A percentile compares a stretch with the other conserved stretches of the same genome.
phyloP scores from a whole-genome alignment of 208 protist species.

The Pavlovales sp. region DNA sequence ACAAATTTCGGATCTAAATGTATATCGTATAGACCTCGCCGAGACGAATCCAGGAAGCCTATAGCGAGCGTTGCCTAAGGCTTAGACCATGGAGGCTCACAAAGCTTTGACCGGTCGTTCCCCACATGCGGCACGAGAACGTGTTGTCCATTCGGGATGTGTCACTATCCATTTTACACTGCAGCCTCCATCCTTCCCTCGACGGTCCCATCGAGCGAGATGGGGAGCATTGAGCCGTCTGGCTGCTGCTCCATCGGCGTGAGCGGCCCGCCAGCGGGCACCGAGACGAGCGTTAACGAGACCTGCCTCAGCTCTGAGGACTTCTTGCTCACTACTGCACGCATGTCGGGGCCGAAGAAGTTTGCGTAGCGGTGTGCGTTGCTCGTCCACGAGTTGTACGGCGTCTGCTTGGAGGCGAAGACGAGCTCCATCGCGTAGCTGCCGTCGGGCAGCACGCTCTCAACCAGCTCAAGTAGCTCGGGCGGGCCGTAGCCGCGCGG shows the following conservation, averaged over 20 bases:
- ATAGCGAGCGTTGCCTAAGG: too few species aligned
- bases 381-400: constrained; percentile 1
- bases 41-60: too few species aligned
- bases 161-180: too few species aligned
- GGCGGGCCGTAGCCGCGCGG: constrained; percentile 28
- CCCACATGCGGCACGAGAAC: too few species aligned
- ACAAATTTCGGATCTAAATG: too few species aligned
- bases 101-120: too few species aligned
- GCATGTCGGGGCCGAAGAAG: constrained; percentile 9
- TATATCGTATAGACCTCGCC: too few species aligned
- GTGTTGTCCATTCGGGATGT: too few species aligned
- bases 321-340: background rate
- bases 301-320: background rate
- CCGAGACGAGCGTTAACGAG: background rate
- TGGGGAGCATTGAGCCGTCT: background rate
- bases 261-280: too few species aligned
- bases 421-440: background rate
- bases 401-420: background rate
- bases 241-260: background rate
- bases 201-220: background rate
- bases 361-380: background rate
- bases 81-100: too few species aligned
- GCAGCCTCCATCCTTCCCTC: too few species aligned
- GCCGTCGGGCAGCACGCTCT: background rate
- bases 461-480: background rate